Evolutionary conservation across 2,329 filamentous ascomycete species (phyloP), one percentile per base, ranked within the genome.

Genomic region (Botrytis porri): DNA sequence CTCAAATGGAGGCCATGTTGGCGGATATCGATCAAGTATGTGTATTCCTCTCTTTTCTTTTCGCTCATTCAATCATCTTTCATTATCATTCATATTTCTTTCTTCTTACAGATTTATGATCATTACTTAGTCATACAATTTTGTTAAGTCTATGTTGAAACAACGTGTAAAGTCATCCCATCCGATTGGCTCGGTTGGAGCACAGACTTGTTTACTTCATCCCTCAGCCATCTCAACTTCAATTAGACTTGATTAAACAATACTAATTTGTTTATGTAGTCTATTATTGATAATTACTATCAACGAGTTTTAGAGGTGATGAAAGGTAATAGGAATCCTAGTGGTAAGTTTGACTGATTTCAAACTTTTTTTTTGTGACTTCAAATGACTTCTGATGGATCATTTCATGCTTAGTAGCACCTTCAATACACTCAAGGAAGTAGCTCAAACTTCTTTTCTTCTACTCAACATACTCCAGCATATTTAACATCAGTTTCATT

Each of bases 111-210:
- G 29, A 54, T 8, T 1, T 57, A 25, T 8, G 18, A 59, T 18
- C 20, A 43, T 32, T 57, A 25, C 35, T 41, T 29, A 10, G 9
- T 25, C 2, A 67, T 57, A 43, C 10, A 69, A 41, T 69, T 37
- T 51, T 18, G 16, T 25, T 54, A 9, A 37, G 4, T 16, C 39
- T 29, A 14, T 4, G 32, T 51, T 35, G 35, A 10, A 41, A 37
- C 25, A 18, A 57, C 18, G n/a, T 67, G 37, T 67, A 57, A 41
- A 25, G 6, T 20, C 35, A 57, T 69, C 48, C 35, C 35, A 57
- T 69, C 48, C 35, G 48, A 69, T 69, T 41, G 48, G n/a, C 18
- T 69, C 48, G 65, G 48, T 32, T 69, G 37, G 18, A 22, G n/a
- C 37, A 67, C 25, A 20, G 48, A n/a, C 60, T 41, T 37, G 6